Base-by-base conservation (phyloP, 1,139 yeast species). In the Pneumocystis sp. region DNA sequence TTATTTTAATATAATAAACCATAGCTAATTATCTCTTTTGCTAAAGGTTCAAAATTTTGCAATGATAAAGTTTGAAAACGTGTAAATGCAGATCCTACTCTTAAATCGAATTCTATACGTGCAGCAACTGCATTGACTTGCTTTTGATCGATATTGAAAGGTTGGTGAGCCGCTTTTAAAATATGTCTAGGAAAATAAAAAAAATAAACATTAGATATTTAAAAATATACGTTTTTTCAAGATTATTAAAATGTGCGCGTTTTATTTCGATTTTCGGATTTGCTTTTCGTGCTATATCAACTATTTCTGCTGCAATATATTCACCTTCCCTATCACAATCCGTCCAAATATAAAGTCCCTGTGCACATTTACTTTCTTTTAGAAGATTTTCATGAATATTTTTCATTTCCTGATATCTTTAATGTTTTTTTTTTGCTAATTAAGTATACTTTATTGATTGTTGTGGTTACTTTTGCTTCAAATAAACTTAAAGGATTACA, bases 241-340 rank as follows among this genome's bases (percentile, higher is more conserved):
- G 78, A 75, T 95, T 96, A 61, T 96, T 89, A 76, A 95, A 95
- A 68, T 81, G 83, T 1, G 96, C 95, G 63, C 99, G 77, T 67
- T 82, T 83, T 1, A 85, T 73, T 1, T 74, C 76, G 42, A 89
- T 72, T 0, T 75, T 70, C 0, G 76, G 72, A 73, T 89, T 90
- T 0, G 81, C 81, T 69, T 78, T 77, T 63, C 75, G 74, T 0
- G 96, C 97, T 3, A 86, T 86, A 66, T 83, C 80, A 63, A 82
- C 80, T 34, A 95, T 83, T 73, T 93, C 97, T 78, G 82, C 84
- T 0, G 98, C 99, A 67, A 95, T 95, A 73, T 86, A 87, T 74
- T 95, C 99, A 0, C 99, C 99, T 73, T 95, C 99, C 60, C 98
- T 80, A 78, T 95, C 99, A 76, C 97, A 93, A 80, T 95, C 99